Percentiles rank a stretch among this genome's conserved stretches.
Conservation (phyloP, 257 asterid genomes). For the Salvia rosmarinus region DNA sequence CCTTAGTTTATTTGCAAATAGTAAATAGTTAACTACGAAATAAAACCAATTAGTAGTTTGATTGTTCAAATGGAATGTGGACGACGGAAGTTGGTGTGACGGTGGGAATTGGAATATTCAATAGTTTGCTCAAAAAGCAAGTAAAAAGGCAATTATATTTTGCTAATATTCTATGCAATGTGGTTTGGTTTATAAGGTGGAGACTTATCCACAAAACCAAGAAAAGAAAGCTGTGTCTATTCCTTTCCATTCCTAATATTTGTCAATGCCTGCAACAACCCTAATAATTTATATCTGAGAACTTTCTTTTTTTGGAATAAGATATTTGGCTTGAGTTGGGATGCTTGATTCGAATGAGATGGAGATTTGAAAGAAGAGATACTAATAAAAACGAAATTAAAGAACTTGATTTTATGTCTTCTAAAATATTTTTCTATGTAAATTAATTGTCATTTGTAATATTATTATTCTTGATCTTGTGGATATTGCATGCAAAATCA, state of each 20-base stretch:
- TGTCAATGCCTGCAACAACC: slow-evolving; percentile 5
- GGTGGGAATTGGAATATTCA: slow-evolving; percentile 8
- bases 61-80: slow-evolving; percentile 13
- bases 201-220: slow-evolving; percentile 24
- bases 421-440: too few species aligned
- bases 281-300: not conserved
- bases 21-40: not conserved
- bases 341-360: too few species aligned
- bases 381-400: too few species aligned
- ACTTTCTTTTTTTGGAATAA: too few species aligned
- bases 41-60: slow-evolving; percentile 8
- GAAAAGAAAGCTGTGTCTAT: not conserved
- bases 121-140: not conserved
- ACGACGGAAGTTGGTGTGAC: not conserved
- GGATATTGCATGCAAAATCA: too few species aligned
- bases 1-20: slow-evolving; percentile 11
- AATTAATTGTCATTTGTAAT: too few species aligned
- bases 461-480: too few species aligned
- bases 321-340: too few species aligned
- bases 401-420: too few species aligned
- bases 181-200: slow-evolving; percentile 20
- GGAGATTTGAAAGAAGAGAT: too few species aligned
- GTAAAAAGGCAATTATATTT: not conserved
- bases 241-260: not conserved
- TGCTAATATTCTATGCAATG: not conserved